These are phyloP conservation scores for Myxozyma neotropica DNA, from an alignment of 805 yeast species.

Conservation along the genomic window DNA sequence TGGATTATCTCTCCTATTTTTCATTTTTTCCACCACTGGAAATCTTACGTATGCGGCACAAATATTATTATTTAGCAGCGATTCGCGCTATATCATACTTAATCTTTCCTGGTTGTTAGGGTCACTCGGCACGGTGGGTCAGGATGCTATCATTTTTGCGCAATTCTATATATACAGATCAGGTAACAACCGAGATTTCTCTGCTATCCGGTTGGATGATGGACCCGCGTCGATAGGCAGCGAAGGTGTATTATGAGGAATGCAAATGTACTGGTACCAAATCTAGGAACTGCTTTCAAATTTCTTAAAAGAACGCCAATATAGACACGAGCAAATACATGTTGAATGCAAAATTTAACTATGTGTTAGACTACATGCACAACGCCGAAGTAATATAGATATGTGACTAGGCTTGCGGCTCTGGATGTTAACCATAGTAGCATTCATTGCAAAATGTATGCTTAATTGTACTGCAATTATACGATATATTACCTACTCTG, in stretches of 20 bases:
- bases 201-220: background rate
- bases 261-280: too few species aligned
- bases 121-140: constrained; percentile 72
- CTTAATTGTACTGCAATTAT: too few species aligned
- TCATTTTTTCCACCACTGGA: constrained; percentile 72
- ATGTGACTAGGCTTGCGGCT: too few species aligned
- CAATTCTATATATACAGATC: constrained; percentile 67
- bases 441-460: too few species aligned
- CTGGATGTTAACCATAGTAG: too few species aligned
- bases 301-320: too few species aligned
- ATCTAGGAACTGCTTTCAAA: too few species aligned
- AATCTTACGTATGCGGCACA: constrained; percentile 76
- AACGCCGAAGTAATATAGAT: too few species aligned
- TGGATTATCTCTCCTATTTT: constrained; percentile 83
- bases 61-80: constrained; percentile 66
- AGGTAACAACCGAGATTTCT: constrained; percentile 11
- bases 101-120: constrained; percentile 80
- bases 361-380: too few species aligned
- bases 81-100: constrained; percentile 58
- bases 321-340: too few species aligned
- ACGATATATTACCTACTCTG: background rate
- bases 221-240: background rate
- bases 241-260: too few species aligned
- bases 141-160: constrained; percentile 64
- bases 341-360: too few species aligned